Evolutionary conservation across 495 filamentous ascomycete genomes (phyloP).

Genomic region (Chaetomium fimeti): DNA sequence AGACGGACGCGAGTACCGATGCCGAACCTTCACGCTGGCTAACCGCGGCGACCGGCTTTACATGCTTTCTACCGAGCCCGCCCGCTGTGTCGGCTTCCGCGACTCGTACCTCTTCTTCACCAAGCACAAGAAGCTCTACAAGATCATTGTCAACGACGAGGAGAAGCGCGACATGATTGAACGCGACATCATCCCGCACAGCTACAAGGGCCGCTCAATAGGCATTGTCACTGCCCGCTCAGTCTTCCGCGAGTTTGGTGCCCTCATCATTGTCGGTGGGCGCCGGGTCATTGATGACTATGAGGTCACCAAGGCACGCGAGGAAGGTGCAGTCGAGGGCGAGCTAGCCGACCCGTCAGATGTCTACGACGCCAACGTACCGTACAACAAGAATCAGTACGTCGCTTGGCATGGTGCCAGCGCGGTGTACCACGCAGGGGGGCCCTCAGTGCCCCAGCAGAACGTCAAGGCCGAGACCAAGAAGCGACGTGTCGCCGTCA

Average conservation of each 20-base stretch:
- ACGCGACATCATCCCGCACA: slow-evolving; percentile 90
- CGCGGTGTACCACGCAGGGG: slow-evolving; percentile 84
- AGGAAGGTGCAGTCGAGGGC: slow-evolving; percentile 81
- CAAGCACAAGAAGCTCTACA: slow-evolving; percentile 90
- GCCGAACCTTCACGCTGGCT: slow-evolving; percentile 85
- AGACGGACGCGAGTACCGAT: slow-evolving; percentile 85
- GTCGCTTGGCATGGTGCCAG: slow-evolving; percentile 98
- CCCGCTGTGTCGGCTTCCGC: slow-evolving; percentile 91
- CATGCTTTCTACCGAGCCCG: slow-evolving; percentile 97
- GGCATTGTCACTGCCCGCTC: slow-evolving; percentile 95
- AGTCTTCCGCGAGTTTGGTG: slow-evolving; percentile 94
- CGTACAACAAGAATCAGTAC: slow-evolving; percentile 93
- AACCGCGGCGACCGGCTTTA: slow-evolving; percentile 84
- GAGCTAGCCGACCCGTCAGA: slow-evolving; percentile 88
- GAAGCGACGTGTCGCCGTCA: slow-evolving; percentile 84
- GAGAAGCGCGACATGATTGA: slow-evolving; percentile 93
- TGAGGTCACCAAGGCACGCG: slow-evolving; percentile 71
- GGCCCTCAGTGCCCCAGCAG: slow-evolving; percentile 70
- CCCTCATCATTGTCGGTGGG: slow-evolving; percentile 89
- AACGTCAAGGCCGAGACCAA: slow-evolving; percentile 70
- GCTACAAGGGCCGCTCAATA: slow-evolving; percentile 96
- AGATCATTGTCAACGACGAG: slow-evolving; percentile 91
- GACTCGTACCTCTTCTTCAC: slow-evolving; percentile 99
- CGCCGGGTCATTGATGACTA: slow-evolving; percentile 87
- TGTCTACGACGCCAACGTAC: slow-evolving; percentile 65